Base-by-base conservation (phyloP, 2,329 filamentous ascomycete species). In the Stemphylium beticola region DNA sequence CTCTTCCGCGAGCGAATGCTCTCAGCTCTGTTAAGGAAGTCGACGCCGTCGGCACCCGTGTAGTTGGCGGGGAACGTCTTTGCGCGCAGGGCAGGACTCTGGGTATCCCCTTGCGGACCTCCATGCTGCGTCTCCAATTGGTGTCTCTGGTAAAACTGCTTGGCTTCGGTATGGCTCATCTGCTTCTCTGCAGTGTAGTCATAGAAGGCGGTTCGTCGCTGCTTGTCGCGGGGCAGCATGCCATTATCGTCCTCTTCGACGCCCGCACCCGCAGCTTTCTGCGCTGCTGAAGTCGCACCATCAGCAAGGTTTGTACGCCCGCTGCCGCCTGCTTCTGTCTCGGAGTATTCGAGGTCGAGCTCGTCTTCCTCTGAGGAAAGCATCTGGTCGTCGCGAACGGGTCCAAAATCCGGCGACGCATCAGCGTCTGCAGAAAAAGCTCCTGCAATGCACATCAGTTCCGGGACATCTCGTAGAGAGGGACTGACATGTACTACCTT, bases 171-270 rank as follows among this genome's bases (percentile, higher is more conserved):
- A 75, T 96, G 92, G 69, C 89, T 96, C 87, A 96, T 90, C 70
- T 93, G 91, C 68, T 95, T 96, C 77, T 99, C 95, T 48, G 91
- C 90, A 47, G 93, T 89, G 69, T 93, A 92, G 76, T 97, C 93
- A 78, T 96, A 97, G 72, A 92, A 96, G 17, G 93, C 91, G 8
- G 92, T 96, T 72, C 88, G 88, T 53, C 82, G 78, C 70, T 85
- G 82, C 69, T 79, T 81, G 66, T 83, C 81, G 64, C 81, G 71
- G 37, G 77, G 77, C 37, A 82, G 74, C 68, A 81, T 65, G 32
- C 72, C 72, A 57, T 62, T 62, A 42, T 60, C 62, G 36, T 65
- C 71, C 8, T 66, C 65, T 34, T 71, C 65, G 26, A 70, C 36
- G 52, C 62, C 64, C 48, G 67, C 61, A 45, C 62, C 62, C 50